A percentile compares a stretch with the other conserved stretches of the same genome.
phyloP scores from a whole-genome alignment of 108 stramenopile species.

The Discostella stelligeroides region DNA sequence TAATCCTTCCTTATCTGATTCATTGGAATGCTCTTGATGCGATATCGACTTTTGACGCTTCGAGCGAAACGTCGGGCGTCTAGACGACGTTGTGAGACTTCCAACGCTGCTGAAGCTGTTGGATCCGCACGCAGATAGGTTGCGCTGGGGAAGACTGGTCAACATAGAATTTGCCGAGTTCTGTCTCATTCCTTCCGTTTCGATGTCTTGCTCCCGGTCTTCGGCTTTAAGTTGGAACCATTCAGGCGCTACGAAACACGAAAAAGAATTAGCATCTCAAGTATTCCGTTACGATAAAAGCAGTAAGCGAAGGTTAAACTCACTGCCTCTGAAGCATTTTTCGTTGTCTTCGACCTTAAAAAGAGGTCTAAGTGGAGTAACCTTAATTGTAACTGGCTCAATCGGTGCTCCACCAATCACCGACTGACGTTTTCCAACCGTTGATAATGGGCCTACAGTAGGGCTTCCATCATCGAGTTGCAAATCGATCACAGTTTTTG shows the following conservation, averaged over 20 bases:
- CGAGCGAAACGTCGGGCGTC: conserved; percentile 29
- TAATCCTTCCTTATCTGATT: conserved; percentile 23
- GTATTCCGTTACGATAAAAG: background rate
- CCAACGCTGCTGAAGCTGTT: conserved; percentile 41
- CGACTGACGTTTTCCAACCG: conserved; percentile 26
- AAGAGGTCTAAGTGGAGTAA: conserved; percentile 82
- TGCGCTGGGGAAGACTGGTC: conserved; percentile 25
- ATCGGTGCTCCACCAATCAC: conserved; percentile 67
- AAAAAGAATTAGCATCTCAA: background rate
- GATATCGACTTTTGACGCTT: conserved; percentile 19
- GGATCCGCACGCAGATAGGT: conserved; percentile 23
- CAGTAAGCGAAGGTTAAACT: conserved; percentile 40
- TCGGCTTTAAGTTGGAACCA: conserved; percentile 52
- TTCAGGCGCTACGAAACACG: conserved; percentile 27
- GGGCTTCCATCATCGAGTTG: conserved; percentile 83
- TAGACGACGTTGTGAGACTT: conserved; percentile 25
- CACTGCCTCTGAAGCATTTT: conserved; percentile 66
- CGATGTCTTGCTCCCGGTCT: conserved; percentile 27
- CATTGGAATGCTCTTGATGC: conserved; percentile 21
- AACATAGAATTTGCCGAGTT: background rate
- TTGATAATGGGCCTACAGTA: conserved; percentile 21
- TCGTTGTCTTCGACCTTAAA: conserved; percentile 50
- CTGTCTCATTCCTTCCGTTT: conserved; percentile 4
- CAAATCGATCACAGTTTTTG: conserved; percentile 81
- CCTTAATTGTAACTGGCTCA: conserved; percentile 81